These are phyloP conservation scores for Fagopyrum tataricum DNA, from an alignment of 148 eudicot genomes.

Conservation along the genomic window DNA sequence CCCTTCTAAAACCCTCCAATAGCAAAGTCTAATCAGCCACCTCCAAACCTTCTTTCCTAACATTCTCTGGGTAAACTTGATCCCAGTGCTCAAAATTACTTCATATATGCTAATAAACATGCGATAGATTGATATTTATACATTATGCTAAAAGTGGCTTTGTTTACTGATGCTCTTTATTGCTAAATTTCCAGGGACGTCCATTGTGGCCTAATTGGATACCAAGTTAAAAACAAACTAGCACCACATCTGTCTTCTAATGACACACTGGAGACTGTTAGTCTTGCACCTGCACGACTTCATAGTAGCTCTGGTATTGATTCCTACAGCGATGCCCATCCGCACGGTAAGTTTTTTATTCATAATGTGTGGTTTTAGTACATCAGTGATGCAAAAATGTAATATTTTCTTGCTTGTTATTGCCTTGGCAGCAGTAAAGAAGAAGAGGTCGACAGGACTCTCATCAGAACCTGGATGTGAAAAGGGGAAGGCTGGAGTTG, in stretches of 20 bases:
- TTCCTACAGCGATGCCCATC: slow-evolving; percentile 14
- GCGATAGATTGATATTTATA: too few relatives aligned
- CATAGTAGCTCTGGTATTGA: slow-evolving; percentile 18
- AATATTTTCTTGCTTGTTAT: background rate
- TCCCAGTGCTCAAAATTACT: too few relatives aligned
- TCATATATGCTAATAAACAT: too few relatives aligned
- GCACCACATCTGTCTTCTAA: slow-evolving; percentile 24
- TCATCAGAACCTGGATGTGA: slow-evolving; percentile 31
- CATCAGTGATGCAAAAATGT: background rate
- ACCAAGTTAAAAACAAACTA: slow-evolving; percentile 35
- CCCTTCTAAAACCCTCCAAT: background rate
- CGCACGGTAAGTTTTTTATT: slow-evolving; percentile 17
- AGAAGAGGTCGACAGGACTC: slow-evolving; percentile 31
- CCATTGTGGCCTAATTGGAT: slow-evolving; percentile 81
- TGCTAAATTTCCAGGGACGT: slow-evolving; percentile 33
- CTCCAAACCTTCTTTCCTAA: background rate
- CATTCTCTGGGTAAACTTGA: background rate
- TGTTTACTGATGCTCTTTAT: background rate
- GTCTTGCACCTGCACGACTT: slow-evolving; percentile 20
- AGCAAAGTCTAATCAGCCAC: background rate
- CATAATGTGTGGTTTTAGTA: background rate
- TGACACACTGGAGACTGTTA: slow-evolving; percentile 18
- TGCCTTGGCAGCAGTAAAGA: slow-evolving; percentile 18
- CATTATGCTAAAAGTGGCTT: too few relatives aligned
- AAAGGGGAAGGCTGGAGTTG: slow-evolving; percentile 18